phyloP scores from a whole-genome alignment of 2,329 filamentous ascomycete genomes.

The Pseudocercospora eumusae region DNA sequence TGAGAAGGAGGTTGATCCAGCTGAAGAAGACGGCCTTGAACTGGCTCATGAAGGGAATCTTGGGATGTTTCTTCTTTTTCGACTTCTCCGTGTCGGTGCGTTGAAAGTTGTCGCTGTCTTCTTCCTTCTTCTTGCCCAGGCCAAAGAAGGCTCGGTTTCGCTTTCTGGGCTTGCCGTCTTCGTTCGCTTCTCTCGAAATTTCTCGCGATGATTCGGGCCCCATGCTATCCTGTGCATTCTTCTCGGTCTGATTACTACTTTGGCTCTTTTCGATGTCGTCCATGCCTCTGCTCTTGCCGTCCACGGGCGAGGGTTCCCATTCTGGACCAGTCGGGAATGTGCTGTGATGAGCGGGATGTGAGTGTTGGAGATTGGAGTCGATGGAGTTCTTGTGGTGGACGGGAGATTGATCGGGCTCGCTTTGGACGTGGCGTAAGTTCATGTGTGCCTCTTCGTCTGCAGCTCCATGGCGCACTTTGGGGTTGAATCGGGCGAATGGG shows the following conservation, averaged over 20 bases:
- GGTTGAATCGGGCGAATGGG: conserved; percentile 31
- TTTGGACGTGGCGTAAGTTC: conserved; percentile 25
- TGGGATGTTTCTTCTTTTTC: conserved; percentile 31
- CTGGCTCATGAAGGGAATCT: conserved; percentile 49
- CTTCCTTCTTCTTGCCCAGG: conserved; percentile 28
- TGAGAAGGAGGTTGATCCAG: conserved; percentile 80
- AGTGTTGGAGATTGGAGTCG: not conserved
- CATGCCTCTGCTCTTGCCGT: conserved; percentile 7
- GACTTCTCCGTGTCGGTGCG: conserved; percentile 19
- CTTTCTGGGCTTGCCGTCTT: conserved; percentile 28
- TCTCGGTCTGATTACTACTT: conserved; percentile 10
- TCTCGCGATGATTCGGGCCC: conserved; percentile 19
- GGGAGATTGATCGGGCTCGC: conserved; percentile 14
- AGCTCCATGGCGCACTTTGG: conserved; percentile 15
- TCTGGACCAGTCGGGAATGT: conserved; percentile 16
- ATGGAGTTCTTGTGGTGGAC: conserved; percentile 23
- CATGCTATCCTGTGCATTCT: conserved; percentile 3
- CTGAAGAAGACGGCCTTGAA: conserved; percentile 75
- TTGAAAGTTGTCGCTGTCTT: conserved; percentile 24
- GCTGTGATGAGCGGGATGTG: conserved; percentile 13
- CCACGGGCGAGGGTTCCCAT: conserved; percentile 15
- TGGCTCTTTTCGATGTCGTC: conserved; percentile 17
- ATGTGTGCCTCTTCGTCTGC: conserved; percentile 27
- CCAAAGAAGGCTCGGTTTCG: conserved; percentile 26
- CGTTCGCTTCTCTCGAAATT: conserved; percentile 17